Evolutionary conservation across 345 rosid genomes (phyloP).

Genomic region (Corymbia maculata): DNA sequence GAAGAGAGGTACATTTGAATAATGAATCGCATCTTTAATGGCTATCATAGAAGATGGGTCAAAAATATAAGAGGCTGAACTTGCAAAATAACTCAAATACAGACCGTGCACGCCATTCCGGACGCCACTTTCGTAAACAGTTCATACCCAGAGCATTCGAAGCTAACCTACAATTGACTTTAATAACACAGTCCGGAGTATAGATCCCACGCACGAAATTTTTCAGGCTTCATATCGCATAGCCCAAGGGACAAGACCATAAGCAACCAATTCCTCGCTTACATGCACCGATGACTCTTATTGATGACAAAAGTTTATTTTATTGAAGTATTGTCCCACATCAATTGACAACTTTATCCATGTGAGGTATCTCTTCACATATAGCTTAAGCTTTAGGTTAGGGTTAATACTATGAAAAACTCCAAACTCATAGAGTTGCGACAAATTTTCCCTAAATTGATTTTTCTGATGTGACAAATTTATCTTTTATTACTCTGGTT

Average conservation of each 20-base stretch:
- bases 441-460: too few relatives aligned
- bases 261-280: not conserved
- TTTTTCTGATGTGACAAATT: too few relatives aligned
- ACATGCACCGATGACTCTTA: too few relatives aligned
- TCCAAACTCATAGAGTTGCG: too few relatives aligned
- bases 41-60: not conserved
- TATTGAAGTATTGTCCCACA: too few relatives aligned
- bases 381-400: too few relatives aligned
- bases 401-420: too few relatives aligned
- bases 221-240: not conserved
- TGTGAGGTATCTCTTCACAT: too few relatives aligned
- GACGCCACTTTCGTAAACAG: too few relatives aligned
- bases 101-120: not conserved
- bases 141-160: not conserved
- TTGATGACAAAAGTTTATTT: too few relatives aligned
- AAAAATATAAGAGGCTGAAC: not conserved
- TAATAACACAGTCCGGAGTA: not conserved
- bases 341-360: too few relatives aligned
- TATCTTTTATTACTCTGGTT: too few relatives aligned
- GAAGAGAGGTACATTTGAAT: not conserved
- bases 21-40: not conserved
- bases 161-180: not conserved
- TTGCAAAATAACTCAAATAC: not conserved
- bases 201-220: not conserved
- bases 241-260: not conserved